Evolutionary conservation across 2,329 filamentous ascomycete genomes (phyloP), one percentile per base, ranked within the genome.

Genomic region (Balansia obtecta): DNA sequence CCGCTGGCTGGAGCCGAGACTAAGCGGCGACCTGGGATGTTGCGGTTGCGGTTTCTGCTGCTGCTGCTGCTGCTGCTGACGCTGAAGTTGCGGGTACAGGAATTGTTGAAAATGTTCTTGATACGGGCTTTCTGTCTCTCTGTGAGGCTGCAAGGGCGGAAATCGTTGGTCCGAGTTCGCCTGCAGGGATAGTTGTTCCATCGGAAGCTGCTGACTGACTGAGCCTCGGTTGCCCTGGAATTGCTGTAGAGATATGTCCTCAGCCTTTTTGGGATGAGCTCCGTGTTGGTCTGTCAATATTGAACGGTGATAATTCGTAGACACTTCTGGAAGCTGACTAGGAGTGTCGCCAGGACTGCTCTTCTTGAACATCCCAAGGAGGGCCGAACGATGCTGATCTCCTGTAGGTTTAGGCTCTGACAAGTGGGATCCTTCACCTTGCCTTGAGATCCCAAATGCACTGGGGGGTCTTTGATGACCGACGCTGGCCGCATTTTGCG

Each of bases 291-390:
- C 32, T 4, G 1, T 27, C 16, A 46, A 12, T 34, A 12, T 39
- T 39, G 16, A 22, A 15, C 27, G 38, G 22, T 33, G 41, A 30
- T 20, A 13, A 22, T 27, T 33, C 3, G 46, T 18, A 15, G 32
- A 9, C 32, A 20, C 49, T 33, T 11, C 27, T 7, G 45, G 8
- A 34, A n/a, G 7, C n/a, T 18, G 46, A 11, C 22, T 51, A 50
- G 20, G 41, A 44, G 44, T 49, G 11, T 38, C 20, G 39, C 30
- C 20, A 15, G 50, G 3, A 4, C 53, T 52, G 54, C 62, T 55
- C 54, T 71, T 71, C 53, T 76, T 78, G 62, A 81, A 79, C 66
- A 80, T 76, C 20, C 68, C 72, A 13, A 80, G 64, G 18, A 80
- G 63, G 8, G 72, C 66, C 16, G 68, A 71, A 20, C 74, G 71